A percentile compares a stretch with the other conserved stretches of the same genome.
Evolutionary conservation across 192 early-diverging fungal genomes (phyloP).

Genomic region (Coemansia sp.): DNA sequence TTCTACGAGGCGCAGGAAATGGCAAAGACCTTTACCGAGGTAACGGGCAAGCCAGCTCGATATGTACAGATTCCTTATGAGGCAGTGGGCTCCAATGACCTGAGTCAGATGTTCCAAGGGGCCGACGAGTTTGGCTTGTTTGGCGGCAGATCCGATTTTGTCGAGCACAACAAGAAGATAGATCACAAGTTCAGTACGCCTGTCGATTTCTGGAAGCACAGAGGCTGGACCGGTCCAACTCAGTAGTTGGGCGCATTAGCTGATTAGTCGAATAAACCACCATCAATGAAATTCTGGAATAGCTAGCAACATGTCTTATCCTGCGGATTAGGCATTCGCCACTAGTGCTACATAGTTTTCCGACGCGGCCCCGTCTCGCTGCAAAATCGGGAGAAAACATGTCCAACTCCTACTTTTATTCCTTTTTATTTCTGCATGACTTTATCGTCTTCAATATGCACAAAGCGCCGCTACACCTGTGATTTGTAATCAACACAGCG

Average conservation of each 20-base stretch:
- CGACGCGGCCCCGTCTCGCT: too few species aligned
- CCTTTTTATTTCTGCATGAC: too few species aligned
- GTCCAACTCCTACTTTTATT: too few species aligned
- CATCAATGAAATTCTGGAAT: too few species aligned
- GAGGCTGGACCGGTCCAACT: conserved; percentile 53
- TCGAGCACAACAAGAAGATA: conserved; percentile 24
- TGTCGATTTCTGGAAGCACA: conserved; percentile 31
- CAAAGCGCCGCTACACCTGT: too few species aligned
- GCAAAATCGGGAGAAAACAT: too few species aligned
- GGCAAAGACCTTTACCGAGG: conserved; percentile 34
- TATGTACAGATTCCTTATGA: conserved; percentile 29
- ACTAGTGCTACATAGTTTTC: too few species aligned
- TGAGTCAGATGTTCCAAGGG: conserved; percentile 23
- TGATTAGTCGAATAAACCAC: neutral
- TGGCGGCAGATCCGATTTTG: conserved; percentile 2
- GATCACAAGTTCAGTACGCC: conserved; percentile 23
- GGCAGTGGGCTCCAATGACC: neutral
- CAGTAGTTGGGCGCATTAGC: neutral
- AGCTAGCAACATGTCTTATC: too few species aligned
- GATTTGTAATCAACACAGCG: too few species aligned
- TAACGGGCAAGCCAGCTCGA: conserved; percentile 29
- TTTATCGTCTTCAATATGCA: too few species aligned
- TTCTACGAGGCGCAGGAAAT: conserved; percentile 36
- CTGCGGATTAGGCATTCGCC: too few species aligned
- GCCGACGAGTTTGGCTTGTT: conserved; percentile 31